phyloP scores from a whole-genome alignment of 2,329 filamentous ascomycete genomes.

The Xylaria sp. region DNA sequence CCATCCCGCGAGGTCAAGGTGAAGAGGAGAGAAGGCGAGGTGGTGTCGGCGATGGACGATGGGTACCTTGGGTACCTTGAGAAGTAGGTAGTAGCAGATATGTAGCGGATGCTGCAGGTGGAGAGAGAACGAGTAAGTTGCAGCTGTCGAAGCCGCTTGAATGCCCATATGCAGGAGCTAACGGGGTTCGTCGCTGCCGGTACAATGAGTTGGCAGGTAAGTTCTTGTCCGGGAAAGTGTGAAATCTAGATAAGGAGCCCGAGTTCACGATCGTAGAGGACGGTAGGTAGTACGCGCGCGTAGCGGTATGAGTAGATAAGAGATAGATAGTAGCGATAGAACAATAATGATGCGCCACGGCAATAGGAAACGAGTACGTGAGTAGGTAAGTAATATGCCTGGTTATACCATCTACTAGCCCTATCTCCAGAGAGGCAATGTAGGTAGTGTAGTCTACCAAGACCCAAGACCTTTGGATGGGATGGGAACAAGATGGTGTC shows the following conservation, averaged over 20 bases:
- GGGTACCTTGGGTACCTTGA: no score
- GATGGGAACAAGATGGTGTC: constrained; percentile 1
- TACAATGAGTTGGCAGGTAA: not conserved
- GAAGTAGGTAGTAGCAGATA: not conserved
- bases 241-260: constrained; percentile 10
- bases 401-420: no score
- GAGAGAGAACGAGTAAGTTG: constrained; percentile 7
- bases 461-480: not conserved
- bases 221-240: constrained; percentile 1
- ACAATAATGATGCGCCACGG: not conserved
- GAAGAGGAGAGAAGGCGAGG: not conserved
- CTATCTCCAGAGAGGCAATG: not conserved
- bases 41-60: not conserved
- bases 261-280: not conserved
- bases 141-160: constrained; percentile 18
- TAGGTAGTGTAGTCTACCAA: not conserved
- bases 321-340: not conserved
- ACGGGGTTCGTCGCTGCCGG: constrained; percentile 10
- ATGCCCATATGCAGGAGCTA: constrained; percentile 9
- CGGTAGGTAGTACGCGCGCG: not conserved
- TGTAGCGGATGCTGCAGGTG: not conserved
- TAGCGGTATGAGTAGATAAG: not conserved
- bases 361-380: constrained; percentile 4
- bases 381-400: no score
- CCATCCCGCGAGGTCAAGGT: not conserved